Percentiles rank a stretch among this genome's conserved stretches.
These are phyloP conservation scores for Capronia americana DNA, from an alignment of 2,329 filamentous ascomycete species.

Conservation along the genomic window DNA sequence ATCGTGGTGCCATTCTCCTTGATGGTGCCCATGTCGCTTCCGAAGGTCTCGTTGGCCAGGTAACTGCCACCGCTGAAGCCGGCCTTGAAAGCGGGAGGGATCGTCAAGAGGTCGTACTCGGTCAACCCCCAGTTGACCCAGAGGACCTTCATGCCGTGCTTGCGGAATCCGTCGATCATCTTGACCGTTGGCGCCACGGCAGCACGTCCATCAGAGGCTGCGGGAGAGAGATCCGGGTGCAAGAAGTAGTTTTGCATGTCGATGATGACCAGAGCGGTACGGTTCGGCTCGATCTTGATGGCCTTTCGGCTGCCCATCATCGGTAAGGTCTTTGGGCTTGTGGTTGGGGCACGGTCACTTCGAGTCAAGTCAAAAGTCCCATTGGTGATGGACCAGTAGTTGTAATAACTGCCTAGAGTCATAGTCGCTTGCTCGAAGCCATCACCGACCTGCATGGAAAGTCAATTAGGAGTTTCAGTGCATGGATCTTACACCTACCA, in stretches of 20 bases:
- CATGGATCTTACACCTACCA: not conserved
- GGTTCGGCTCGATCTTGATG: slow-evolving; percentile 49
- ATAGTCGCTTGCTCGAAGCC: slow-evolving; percentile 27
- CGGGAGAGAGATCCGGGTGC: slow-evolving; percentile 50
- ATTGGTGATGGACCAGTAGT: slow-evolving; percentile 43
- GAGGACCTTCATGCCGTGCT: slow-evolving; percentile 55
- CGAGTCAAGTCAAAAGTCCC: slow-evolving; percentile 44
- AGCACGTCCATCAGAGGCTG: slow-evolving; percentile 50
- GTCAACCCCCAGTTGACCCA: slow-evolving; percentile 65
- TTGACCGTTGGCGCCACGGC: slow-evolving; percentile 47
- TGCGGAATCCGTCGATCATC: slow-evolving; percentile 54
- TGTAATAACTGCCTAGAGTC: slow-evolving; percentile 44
- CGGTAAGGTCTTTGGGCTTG: slow-evolving; percentile 35
- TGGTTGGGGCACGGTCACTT: slow-evolving; percentile 41
- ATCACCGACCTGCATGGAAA: slow-evolving; percentile 9
- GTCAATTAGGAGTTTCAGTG: not conserved
- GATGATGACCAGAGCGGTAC: slow-evolving; percentile 57
- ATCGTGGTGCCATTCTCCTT: slow-evolving; percentile 29
- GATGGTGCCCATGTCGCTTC: slow-evolving; percentile 25
- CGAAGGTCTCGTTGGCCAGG: slow-evolving; percentile 34
- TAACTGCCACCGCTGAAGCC: slow-evolving; percentile 52
- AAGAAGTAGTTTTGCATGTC: slow-evolving; percentile 63
- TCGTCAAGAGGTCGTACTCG: slow-evolving; percentile 54
- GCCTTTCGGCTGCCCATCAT: slow-evolving; percentile 40
- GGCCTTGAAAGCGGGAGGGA: slow-evolving; percentile 58